Evolutionary conservation across 1,284 basidiomycete species (phyloP), one percentile per base, ranked within the genome.

Genomic region (Ceratobasidium sp.): DNA sequence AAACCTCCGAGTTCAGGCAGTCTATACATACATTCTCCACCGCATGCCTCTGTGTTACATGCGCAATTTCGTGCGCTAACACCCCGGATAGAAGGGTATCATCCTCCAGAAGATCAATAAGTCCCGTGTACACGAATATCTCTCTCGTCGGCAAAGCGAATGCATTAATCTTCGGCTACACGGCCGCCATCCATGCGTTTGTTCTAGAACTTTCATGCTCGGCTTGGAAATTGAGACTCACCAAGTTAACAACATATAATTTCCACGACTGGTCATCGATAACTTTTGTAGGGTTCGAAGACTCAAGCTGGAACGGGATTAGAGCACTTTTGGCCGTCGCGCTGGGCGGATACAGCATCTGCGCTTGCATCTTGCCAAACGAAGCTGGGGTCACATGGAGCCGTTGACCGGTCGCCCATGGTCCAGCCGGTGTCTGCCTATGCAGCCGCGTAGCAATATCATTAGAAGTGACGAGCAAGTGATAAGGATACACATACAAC

Each of bases 131-230:
- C 39, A 85, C 80, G 71, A 85, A 84, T 36, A 85, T 79, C 71
- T 85, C 83, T 74, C 83, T 83, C 36, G 82, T 83, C 1, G 84
- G 84, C 1, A 85, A 77, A 1, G 84, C 84, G 74, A 84, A 84
- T 2, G 84, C 84, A 75, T 86, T 85, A 74, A 85, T 77, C 60
- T 81, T 79, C 0, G 83, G 82, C 81, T 81, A 52, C 30, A 32
- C 26, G 28, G 48, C 48, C n/a, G 72, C 73, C 55, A 76, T 36
- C 52, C 72, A n/a, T n/a, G n/a, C 6, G 72, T 4, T 26, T 16
- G 45, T 48, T 21, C 46, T 76, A 48, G 10, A n/a, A 10, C 43
- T 45, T 18, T 45, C 43, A 45, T 10, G 9, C 16, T 45, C 4
- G 18, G 43, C 43, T 45, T 45, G 43, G 8, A 76, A 76, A 23